Base-by-base conservation (phyloP, 2,329 filamentous ascomycete genomes). In the Botrytis pseudocinerea region DNA sequence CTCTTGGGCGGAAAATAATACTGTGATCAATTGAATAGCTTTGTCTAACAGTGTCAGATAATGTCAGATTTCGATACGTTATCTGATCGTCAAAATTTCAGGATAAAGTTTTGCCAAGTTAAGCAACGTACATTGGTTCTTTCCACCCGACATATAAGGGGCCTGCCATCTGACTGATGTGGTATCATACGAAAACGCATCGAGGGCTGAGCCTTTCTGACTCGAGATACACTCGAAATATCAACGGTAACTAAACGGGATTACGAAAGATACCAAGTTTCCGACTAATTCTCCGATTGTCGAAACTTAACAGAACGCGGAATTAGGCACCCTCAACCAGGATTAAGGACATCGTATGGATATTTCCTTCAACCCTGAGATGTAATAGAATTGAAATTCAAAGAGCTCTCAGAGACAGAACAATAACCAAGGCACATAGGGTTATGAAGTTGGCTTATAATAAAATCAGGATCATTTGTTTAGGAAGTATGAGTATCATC, bases 101-200 rank as follows among this genome's bases (percentile, higher is more conserved):
- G 48, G 38, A 69, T 57, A 32, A 25, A 57, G n/a, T 32, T 59
- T 57, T 57, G 18, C 48, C 28, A 69, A 25, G 28, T 57, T 42
- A 32, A 69, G 65, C 48, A 6, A 25, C 32, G 28, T 69, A n/a
- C 65, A 44, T 44, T 42, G 18, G 10, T 57, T 59, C n/a, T 22
- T 57, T 57, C 65, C 20, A 28, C 12, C 38, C 12, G 38, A 12
- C 35, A 18, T 32, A 25, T 10, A 57, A 69, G 10, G 38, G 48
- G 25, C 65, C n/a, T 69, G 5, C 5, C 35, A 68, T 68, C 65
- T 68, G 48, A 68, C 65, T 28, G n/a, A 25, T 25, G 42, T 68
- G 16, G 18, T 42, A 20, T 42, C 35, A 32, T 42, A 57, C 16
- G 48, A 28, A 57, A 68, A 57, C 57, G 9, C 10, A 57, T n/a